Evolutionary conservation across 441 rosid genomes (phyloP), one percentile per base, ranked within the genome.

Genomic region (Mallotus repandus): DNA sequence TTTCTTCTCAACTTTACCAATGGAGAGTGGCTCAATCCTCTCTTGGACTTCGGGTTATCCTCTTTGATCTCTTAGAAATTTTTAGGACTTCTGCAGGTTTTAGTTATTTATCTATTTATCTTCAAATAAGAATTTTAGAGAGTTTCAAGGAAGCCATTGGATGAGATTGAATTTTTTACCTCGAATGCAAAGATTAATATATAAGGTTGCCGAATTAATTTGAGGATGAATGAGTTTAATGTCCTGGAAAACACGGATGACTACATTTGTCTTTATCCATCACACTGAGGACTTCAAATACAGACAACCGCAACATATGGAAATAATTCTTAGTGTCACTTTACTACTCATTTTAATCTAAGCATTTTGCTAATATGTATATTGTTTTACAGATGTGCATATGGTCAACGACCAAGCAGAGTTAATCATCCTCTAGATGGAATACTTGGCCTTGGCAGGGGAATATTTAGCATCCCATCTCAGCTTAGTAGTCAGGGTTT

Each of bases 371-470:
- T 29, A 18, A 4, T 6, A 2, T 15, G 29, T 15, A 29, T 29
- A 29, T 29, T 29, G 32, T 29, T 29, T 50, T 73, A 62, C 86
- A 96, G 97, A 66, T 91, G 99, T 7, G 99, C 98, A 72, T 93
- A 96, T 54, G 92, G 90, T 87, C 97, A 91, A 73, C 35, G 78
- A 76, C 88, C 93, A 18, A 91, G 95, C 35, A 72, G 83, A 19
- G 85, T 90, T 3, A n/a, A 58, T 78, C 92, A 91, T 83, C 96
- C 92, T 43, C 64, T 96, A 12, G 99, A 96, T 65, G 99, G 98
- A 75, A 91, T 93, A 55, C 87, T 96, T n/a, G 98, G 99, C 25
- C 97, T 96, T 53, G 97, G 98, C 38, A 92, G 83, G 76, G 99
- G 98, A 32, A 86, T 84, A 76, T 72, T 94, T 49, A 87, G 97